Conservation (phyloP, 768 basidiomycete species). For the Phaeotremella fagi region DNA sequence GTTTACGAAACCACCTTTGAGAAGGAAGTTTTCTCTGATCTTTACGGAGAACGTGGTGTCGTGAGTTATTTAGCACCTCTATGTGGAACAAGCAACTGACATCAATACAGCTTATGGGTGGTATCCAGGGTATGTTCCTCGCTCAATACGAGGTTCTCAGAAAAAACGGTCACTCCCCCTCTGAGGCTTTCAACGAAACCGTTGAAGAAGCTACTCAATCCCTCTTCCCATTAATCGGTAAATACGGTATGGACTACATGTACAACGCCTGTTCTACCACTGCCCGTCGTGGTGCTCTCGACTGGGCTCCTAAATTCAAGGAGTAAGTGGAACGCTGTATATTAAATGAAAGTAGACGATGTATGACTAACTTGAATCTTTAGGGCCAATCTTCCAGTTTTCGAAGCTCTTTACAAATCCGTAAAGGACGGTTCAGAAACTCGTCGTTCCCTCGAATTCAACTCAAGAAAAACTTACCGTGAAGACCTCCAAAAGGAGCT, state of each 20-base stretch:
- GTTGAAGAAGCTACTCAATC: slow-evolving; percentile 99
- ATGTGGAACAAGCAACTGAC: not conserved
- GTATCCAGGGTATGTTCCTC: slow-evolving; percentile 94
- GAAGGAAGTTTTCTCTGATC: slow-evolving; percentile 99
- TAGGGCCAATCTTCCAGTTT: slow-evolving; percentile 86
- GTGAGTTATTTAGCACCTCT: slow-evolving; percentile 55
- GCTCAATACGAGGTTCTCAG: slow-evolving; percentile 71
- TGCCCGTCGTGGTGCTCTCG: slow-evolving; percentile 88
- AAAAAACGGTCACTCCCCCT: slow-evolving; percentile 73
- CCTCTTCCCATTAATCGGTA: slow-evolving; percentile 91
- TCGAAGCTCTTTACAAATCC: slow-evolving; percentile 90
- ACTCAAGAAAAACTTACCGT: slow-evolving; percentile 85
- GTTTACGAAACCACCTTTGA: slow-evolving; percentile 98
- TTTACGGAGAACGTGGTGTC: slow-evolving; percentile 99
- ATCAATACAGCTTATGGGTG: slow-evolving; percentile 77
- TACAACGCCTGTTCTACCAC: slow-evolving; percentile 98
- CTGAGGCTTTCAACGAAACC: slow-evolving; percentile 91
- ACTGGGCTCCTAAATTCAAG: slow-evolving; percentile 92
- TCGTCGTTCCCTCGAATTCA: slow-evolving; percentile 93
- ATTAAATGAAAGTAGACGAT: not conserved
- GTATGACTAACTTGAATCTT: too few species aligned
- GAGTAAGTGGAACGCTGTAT: slow-evolving; percentile 51
- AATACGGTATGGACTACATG: slow-evolving; percentile 98
- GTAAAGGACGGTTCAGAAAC: slow-evolving; percentile 95
- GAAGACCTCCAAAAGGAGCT: slow-evolving; percentile 87